phyloP scores from a whole-genome alignment of 148 eudicot species.

The Cornus florida region DNA sequence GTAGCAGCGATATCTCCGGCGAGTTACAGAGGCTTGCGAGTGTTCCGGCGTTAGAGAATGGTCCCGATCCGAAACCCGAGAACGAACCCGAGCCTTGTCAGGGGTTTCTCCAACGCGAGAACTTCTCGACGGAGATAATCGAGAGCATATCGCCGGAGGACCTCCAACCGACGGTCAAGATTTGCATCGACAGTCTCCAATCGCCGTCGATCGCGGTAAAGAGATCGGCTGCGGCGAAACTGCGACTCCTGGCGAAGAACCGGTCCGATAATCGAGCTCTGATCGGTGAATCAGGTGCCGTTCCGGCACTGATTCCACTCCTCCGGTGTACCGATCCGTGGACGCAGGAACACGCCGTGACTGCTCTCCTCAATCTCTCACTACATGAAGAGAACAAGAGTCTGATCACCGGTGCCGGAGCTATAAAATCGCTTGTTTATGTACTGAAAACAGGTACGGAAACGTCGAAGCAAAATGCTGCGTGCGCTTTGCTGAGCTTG shows the following conservation, averaged over 20 bases:
- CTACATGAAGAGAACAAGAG: constrained; percentile 51
- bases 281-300: constrained; percentile 81
- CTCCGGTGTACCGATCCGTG: constrained; percentile 64
- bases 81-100: constrained; percentile 50
- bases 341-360: constrained; percentile 86
- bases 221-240: constrained; percentile 77
- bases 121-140: constrained; percentile 82
- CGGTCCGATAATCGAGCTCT: constrained; percentile 76
- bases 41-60: constrained; percentile 18
- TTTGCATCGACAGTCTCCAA: constrained; percentile 58
- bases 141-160: constrained; percentile 88
- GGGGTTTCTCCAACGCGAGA: constrained; percentile 65
- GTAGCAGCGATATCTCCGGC: constrained; percentile 86
- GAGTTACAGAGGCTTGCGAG: constrained; percentile 73
- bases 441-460: constrained; percentile 83
- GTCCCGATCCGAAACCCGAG: constrained; percentile 9
- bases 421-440: constrained; percentile 65
- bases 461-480: constrained; percentile 84
- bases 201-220: constrained; percentile 60
- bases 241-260: constrained; percentile 75
- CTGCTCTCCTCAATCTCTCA: constrained; percentile 72
- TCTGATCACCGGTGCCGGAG: constrained; percentile 47
- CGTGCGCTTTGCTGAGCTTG: constrained; percentile 67
- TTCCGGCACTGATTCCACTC: constrained; percentile 60
- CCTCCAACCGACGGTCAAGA: constrained; percentile 77